Base-by-base conservation (phyloP, 2,329 filamentous ascomycete species). In the Mariannaea elegans region DNA sequence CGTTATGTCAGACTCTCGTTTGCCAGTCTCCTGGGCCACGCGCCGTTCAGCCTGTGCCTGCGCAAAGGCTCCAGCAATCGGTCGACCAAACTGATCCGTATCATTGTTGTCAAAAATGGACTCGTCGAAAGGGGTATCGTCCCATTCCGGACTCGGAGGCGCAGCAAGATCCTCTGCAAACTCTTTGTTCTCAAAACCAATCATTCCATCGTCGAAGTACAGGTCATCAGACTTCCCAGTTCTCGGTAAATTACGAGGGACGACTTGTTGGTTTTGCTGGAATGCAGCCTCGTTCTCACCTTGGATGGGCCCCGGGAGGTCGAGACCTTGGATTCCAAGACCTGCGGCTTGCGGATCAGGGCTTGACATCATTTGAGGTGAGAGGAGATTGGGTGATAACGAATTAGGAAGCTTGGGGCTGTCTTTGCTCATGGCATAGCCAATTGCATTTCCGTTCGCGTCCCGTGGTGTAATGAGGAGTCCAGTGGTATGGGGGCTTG, bases 61-160 rank as follows among this genome's bases (percentile, higher is more conserved):
- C 4, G 83, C 84, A 73, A 87, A 87, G 1, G 82, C 81, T 5
- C 84, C 84, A 0, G 84, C 84, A 36, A 87, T 82, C 2, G 84
- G 87, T 19, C 87, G 80, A 14, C 87, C 87, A 69, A 84, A 89
- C 62, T 82, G 74, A 72, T 90, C 83, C 13, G 87, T 87, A 68
- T 89, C 87, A 50, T 90, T 81, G 29, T 87, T 81, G 64, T 93
- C 90, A 69, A 93, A 92, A 13, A 92, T 82, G 6, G 87, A 89
- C 72, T 93, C 90, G 61, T 93, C 89, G 71, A 93, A 92, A 2
- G 83, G 80, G 0, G 79, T 78, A 1, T 81, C 80, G 24, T 89
- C 84, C 16, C 81, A 81, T 58, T 83, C 72, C 12, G 32, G 32
- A 10, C 32, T 36, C 32, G 72, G 71, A 39, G 68, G 67, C 4